Percentiles rank a stretch among this genome's conserved stretches.
phyloP scores from a whole-genome alignment of 768 basidiomycete genomes.

The Lactarius psammicola region DNA sequence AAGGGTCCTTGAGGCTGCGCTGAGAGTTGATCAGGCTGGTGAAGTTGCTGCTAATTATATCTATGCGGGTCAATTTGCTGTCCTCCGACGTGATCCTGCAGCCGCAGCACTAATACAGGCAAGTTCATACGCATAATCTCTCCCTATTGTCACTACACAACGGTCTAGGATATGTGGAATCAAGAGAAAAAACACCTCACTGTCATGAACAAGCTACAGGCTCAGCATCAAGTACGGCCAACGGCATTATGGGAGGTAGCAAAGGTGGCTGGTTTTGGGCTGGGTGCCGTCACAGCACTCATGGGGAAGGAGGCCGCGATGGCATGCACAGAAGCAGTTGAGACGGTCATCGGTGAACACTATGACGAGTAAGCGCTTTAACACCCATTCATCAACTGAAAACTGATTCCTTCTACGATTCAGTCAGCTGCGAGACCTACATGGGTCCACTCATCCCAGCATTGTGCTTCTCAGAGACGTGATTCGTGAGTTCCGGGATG shows the following conservation, averaged over 20 bases:
- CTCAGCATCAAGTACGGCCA: constrained; percentile 82
- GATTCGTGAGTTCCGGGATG: constrained; percentile 84
- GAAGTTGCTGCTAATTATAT: constrained; percentile 97
- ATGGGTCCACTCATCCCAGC: constrained; percentile 71
- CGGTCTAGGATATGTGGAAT: constrained; percentile 88
- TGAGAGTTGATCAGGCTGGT: constrained; percentile 94
- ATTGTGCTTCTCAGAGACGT: constrained; percentile 69
- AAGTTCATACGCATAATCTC: constrained; percentile 31
- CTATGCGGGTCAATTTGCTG: constrained; percentile 80
- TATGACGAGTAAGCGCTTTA: constrained; percentile 84
- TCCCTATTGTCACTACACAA: constrained; percentile 9
- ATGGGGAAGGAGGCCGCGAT: constrained; percentile 93
- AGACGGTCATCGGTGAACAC: constrained; percentile 97
- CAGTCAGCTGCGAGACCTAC: constrained; percentile 82
- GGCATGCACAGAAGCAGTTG: constrained; percentile 98
- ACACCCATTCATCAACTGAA: not conserved
- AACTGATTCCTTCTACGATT: constrained; percentile 9
- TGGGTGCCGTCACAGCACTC: constrained; percentile 82
- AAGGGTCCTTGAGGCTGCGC: constrained; percentile 55
- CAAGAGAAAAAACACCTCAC: constrained; percentile 89
- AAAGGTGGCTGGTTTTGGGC: constrained; percentile 80
- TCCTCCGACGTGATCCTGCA: constrained; percentile 59
- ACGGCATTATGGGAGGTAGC: constrained; percentile 83
- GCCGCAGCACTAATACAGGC: constrained; percentile 74
- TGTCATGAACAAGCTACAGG: constrained; percentile 81